A percentile compares a stretch with the other conserved stretches of the same genome.
These are phyloP conservation scores for Malus fusca DNA, from an alignment of 306 rosid species.

Conservation along the genomic window DNA sequence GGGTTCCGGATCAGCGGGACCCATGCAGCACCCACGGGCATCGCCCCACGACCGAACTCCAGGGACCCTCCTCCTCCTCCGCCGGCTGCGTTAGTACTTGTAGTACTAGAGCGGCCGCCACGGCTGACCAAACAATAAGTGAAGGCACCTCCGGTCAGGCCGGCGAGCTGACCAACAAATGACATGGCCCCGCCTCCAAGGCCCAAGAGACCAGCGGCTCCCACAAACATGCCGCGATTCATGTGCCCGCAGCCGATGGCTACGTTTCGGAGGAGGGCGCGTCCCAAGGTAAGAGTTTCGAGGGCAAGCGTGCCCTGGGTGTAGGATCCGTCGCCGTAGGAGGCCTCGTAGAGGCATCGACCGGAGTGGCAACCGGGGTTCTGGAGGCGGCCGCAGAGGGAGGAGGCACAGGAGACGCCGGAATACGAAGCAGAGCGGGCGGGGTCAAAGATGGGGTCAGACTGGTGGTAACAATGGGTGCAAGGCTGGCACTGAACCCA, in stretches of 20 bases:
- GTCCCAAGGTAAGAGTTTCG: conserved; percentile 66
- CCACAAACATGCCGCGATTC: conserved; percentile 82
- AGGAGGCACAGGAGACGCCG: conserved; percentile 58
- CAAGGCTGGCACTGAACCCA: conserved; percentile 96
- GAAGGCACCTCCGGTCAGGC: conserved; percentile 69
- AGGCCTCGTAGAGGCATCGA: conserved; percentile 59
- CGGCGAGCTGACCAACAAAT: conserved; percentile 69
- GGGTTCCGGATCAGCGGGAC: conserved; percentile 65
- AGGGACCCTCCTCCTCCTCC: conserved; percentile 31
- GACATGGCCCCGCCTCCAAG: conserved; percentile 91
- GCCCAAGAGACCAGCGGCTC: conserved; percentile 80
- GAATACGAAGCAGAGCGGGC: conserved; percentile 52
- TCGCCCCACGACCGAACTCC: conserved; percentile 67
- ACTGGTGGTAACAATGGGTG: conserved; percentile 60
- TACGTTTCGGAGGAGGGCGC: conserved; percentile 40
- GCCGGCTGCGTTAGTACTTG: not conserved
- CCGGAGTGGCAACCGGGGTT: conserved; percentile 52
- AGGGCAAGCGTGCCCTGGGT: conserved; percentile 77
- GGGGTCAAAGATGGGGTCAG: conserved; percentile 85
- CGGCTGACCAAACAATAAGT: conserved; percentile 67
- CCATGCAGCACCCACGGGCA: conserved; percentile 80
- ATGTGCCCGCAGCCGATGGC: conserved; percentile 92
- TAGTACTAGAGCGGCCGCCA: conserved; percentile 8
- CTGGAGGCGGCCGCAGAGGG: conserved; percentile 60
- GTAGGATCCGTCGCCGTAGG: conserved; percentile 83